A percentile compares a stretch with the other conserved stretches of the same genome.
Conservation (phyloP, 2,329 filamentous ascomycete genomes). For the Ascomycota sp. region DNA sequence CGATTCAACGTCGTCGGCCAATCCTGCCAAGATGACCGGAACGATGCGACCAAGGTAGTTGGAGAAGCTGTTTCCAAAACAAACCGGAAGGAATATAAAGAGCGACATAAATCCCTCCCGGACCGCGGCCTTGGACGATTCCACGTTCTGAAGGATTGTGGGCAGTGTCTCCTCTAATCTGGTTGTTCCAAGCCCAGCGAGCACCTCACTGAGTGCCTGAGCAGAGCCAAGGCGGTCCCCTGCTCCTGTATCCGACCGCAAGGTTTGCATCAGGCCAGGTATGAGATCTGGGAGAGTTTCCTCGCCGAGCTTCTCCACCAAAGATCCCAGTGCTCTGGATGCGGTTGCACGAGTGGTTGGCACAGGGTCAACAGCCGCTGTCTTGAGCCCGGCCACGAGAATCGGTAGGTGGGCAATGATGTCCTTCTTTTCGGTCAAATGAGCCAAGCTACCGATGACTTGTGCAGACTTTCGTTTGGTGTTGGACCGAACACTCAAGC, state of each 20-base stretch:
- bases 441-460: slow-evolving; percentile 92
- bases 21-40: slow-evolving; percentile 77
- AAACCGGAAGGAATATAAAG: slow-evolving; percentile 97
- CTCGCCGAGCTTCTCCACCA: slow-evolving; percentile 96
- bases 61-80: slow-evolving; percentile 96
- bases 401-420: slow-evolving; percentile 80
- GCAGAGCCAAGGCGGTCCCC: slow-evolving; percentile 91
- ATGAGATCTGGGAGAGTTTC: slow-evolving; percentile 94
- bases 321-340: slow-evolving; percentile 82
- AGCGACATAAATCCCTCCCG: slow-evolving; percentile 98
- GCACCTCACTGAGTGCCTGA: slow-evolving; percentile 87
- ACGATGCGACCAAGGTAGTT: slow-evolving; percentile 92
- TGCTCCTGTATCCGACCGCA: slow-evolving; percentile 92
- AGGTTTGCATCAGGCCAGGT: slow-evolving; percentile 87
- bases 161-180: slow-evolving; percentile 90
- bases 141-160: slow-evolving; percentile 88
- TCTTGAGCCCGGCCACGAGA: slow-evolving; percentile 71
- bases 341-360: slow-evolving; percentile 91
- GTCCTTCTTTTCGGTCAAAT: slow-evolving; percentile 91
- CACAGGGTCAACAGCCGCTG: slow-evolving; percentile 84
- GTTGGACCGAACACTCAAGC: slow-evolving; percentile 71
- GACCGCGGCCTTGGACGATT: slow-evolving; percentile 73
- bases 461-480: slow-evolving; percentile 94
- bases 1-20: slow-evolving; percentile 89
- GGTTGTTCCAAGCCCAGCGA: slow-evolving; percentile 80